phyloP scores from a whole-genome alignment of 2,329 filamentous ascomycete genomes.

The Stagonosporopsis cucurbitacearum region DNA sequence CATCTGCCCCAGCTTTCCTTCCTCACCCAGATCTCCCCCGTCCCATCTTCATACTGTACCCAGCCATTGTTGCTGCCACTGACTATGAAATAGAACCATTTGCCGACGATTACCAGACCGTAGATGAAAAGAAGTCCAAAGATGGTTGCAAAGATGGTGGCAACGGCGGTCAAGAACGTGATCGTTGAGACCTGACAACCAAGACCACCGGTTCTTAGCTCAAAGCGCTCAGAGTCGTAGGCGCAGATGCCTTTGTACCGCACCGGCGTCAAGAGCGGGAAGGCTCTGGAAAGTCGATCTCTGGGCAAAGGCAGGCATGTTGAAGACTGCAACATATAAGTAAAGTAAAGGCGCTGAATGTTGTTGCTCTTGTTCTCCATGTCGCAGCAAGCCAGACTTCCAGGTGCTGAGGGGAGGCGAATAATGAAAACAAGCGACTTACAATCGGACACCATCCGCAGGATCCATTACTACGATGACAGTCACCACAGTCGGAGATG shows the following conservation, averaged over 20 bases:
- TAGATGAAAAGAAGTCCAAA: conserved; percentile 48
- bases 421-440: conserved; percentile 21
- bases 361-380: neutral
- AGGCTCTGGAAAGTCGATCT: conserved; percentile 45
- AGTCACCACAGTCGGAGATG: conserved; percentile 46
- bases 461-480: conserved; percentile 41
- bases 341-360: neutral
- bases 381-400: neutral
- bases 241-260: conserved; percentile 46
- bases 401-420: neutral
- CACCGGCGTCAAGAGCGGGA: conserved; percentile 51
- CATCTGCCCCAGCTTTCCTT: conserved; percentile 38
- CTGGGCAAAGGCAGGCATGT: conserved; percentile 53
- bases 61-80: conserved; percentile 37
- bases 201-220: conserved; percentile 53
- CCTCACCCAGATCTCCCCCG: conserved; percentile 40
- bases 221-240: conserved; percentile 51
- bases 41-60: conserved; percentile 38
- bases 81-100: conserved; percentile 19
- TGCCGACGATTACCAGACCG: conserved; percentile 27
- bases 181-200: conserved; percentile 57
- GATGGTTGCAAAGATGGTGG: conserved; percentile 53
- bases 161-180: conserved; percentile 52
- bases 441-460: conserved; percentile 57
- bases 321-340: conserved; percentile 37